phyloP scores from a whole-genome alignment of 164 flowering plant genomes.

The Paratinospora sagittata region DNA sequence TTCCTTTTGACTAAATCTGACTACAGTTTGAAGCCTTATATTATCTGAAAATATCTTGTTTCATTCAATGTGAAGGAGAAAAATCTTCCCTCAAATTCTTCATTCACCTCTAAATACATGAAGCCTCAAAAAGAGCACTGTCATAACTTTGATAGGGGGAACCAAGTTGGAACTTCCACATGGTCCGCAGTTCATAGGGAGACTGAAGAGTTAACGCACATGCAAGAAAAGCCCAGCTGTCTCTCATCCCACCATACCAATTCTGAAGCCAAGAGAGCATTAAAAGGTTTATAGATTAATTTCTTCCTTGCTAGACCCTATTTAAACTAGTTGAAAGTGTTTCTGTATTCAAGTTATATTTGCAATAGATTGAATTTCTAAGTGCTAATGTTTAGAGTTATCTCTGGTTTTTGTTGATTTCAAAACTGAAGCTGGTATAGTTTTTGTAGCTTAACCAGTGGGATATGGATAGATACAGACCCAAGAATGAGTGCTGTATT shows the following conservation, averaged over 20 bases:
- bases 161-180: slow-evolving; percentile 14
- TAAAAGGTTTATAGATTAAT: slow-evolving; percentile 26
- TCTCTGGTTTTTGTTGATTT: not conserved
- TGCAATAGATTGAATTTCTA: not conserved
- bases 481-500: no score
- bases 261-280: slow-evolving; percentile 22
- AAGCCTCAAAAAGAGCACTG: slow-evolving; percentile 14
- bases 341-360: no score
- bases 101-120: slow-evolving; percentile 9
- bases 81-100: slow-evolving; percentile 8
- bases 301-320: not conserved
- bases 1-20: not conserved
- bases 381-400: not conserved
- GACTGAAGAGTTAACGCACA: slow-evolving; percentile 29
- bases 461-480: no score
- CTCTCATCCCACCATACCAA: slow-evolving; percentile 25
- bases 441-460: not conserved
- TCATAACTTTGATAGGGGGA: slow-evolving; percentile 17
- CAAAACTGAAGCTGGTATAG: not conserved
- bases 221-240: slow-evolving; percentile 24
- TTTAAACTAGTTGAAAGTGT: not conserved
- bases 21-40: not conserved
- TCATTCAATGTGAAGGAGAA: slow-evolving; percentile 17
- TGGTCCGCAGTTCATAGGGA: slow-evolving; percentile 36
- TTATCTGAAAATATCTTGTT: not conserved